phyloP scores from a whole-genome alignment of 176 grass and related monocot genomes.

The Hordeum marinum region DNA sequence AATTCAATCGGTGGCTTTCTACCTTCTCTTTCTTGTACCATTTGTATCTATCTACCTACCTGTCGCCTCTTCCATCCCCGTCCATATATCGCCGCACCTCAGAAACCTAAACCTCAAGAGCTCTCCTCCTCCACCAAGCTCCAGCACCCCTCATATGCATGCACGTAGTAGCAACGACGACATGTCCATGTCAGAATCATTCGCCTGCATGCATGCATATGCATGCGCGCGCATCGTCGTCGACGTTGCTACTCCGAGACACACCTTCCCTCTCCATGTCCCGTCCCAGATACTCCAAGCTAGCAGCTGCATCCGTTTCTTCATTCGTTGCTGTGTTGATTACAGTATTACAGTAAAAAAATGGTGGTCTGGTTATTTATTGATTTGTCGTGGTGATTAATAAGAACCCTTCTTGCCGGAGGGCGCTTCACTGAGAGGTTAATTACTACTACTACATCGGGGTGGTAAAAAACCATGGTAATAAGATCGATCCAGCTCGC shows the following conservation, averaged over 20 bases:
- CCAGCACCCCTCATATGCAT: conserved; percentile 27
- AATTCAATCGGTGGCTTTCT: conserved; percentile 22
- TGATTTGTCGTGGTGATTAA: conserved; percentile 90
- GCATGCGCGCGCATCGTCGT: not conserved
- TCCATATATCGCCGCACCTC: conserved; percentile 11
- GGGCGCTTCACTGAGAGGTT: conserved; percentile 35
- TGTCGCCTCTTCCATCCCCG: conserved; percentile 9
- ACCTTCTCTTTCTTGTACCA: conserved; percentile 24
- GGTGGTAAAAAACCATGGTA: conserved; percentile 36
- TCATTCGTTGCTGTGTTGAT: conserved; percentile 49
- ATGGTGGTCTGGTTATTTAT: conserved; percentile 74
- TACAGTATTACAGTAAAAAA: conserved; percentile 24
- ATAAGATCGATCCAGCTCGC: conserved; percentile 44
- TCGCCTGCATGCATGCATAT: conserved; percentile 17
- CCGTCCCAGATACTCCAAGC: not conserved
- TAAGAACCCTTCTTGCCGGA: conserved; percentile 43
- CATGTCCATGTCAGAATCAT: conserved; percentile 30
- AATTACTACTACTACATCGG: not conserved
- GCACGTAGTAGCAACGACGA: conserved; percentile 22
- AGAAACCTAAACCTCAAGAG: conserved; percentile 42
- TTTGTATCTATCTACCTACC: conserved; percentile 63
- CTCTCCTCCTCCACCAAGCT: conserved; percentile 12
- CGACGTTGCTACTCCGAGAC: conserved; percentile 4
- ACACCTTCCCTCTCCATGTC: not conserved
- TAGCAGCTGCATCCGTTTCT: conserved; percentile 35